phyloP scores from a whole-genome alignment of 108 stramenopile species.

The Epithemia pelagica region DNA sequence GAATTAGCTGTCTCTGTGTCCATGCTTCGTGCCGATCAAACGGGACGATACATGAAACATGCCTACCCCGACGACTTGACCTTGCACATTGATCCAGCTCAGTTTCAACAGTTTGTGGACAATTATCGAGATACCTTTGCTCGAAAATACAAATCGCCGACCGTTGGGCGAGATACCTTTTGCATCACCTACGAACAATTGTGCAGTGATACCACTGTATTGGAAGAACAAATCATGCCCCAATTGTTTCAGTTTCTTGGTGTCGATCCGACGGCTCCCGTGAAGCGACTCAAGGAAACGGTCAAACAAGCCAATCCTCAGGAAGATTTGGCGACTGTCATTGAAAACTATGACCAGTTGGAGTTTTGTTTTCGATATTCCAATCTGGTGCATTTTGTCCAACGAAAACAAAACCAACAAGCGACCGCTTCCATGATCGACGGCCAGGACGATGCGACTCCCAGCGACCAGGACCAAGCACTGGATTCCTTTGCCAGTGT shows the following conservation, averaged over 20 bases:
- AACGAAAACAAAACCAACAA: too few relatives aligned
- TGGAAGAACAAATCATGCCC: conserved; percentile 18
- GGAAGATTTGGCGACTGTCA: conserved; percentile 20
- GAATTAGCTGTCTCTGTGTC: conserved; percentile 34
- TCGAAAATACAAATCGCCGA: conserved; percentile 25
- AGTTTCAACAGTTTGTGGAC: conserved; percentile 32
- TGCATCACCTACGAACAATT: conserved; percentile 29
- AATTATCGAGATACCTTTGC: conserved; percentile 25
- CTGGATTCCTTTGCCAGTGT: too few relatives aligned
- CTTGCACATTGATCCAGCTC: conserved; percentile 23
- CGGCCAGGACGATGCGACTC: too few relatives aligned
- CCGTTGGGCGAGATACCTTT: conserved; percentile 30
- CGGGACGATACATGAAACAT: conserved; percentile 32
- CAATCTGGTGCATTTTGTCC: conserved; percentile 21
- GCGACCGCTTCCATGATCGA: too few relatives aligned
- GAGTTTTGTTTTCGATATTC: conserved; percentile 28
- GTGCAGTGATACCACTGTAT: conserved; percentile 10
- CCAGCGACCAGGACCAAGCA: too few relatives aligned
- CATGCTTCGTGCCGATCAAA: conserved; percentile 23
- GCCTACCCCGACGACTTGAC: conserved; percentile 25
- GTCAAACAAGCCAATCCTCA: conserved; percentile 24
- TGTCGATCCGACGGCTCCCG: conserved; percentile 3
- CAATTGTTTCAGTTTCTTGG: conserved; percentile 26
- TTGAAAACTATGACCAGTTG: conserved; percentile 26
- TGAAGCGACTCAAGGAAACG: conserved; percentile 19